These are phyloP conservation scores for Epipyxis sp. DNA, from an alignment of 108 stramenopile genomes.

Conservation along the genomic window DNA sequence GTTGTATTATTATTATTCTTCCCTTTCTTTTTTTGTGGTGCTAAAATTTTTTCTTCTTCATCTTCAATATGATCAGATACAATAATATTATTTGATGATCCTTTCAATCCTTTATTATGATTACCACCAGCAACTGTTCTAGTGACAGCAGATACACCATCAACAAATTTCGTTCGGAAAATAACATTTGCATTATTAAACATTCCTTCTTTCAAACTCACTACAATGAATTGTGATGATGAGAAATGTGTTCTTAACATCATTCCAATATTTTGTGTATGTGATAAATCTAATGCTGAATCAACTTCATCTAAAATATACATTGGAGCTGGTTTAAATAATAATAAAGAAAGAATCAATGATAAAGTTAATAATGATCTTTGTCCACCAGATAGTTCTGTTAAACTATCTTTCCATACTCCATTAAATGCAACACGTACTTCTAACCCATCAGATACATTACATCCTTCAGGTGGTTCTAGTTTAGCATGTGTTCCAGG, in stretches of 20 bases:
- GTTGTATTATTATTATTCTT: too few relatives aligned
- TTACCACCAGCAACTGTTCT: constrained; percentile 67
- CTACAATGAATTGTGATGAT: constrained; percentile 98
- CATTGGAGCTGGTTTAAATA: constrained; percentile 99
- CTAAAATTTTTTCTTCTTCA: too few relatives aligned
- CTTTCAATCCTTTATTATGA: too few relatives aligned
- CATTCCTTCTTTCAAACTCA: constrained; percentile 97
- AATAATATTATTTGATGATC: too few relatives aligned
- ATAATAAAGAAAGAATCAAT: constrained; percentile 86
- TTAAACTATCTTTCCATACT: constrained; percentile 96
- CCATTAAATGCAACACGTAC: constrained; percentile 92
- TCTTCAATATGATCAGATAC: too few relatives aligned
- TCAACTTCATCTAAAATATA: constrained; percentile 99
- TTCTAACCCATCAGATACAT: constrained; percentile 89
- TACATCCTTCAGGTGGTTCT: constrained; percentile 84
- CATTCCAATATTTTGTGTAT: constrained; percentile 97
- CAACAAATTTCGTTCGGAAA: constrained; percentile 97
- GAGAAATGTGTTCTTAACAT: constrained; percentile 98
- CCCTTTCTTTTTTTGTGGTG: too few relatives aligned
- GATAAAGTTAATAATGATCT: constrained; percentile 93
- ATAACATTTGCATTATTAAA: constrained; percentile 99
- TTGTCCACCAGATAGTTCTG: constrained; percentile 97
- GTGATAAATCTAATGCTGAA: constrained; percentile 94
- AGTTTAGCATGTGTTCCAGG: constrained; percentile 92
- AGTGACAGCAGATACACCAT: constrained; percentile 93